Evolutionary conservation across 805 yeast genomes (phyloP), one percentile per base, ranked within the genome.

Genomic region (Zygosaccharomyces pseudorouxii): DNA sequence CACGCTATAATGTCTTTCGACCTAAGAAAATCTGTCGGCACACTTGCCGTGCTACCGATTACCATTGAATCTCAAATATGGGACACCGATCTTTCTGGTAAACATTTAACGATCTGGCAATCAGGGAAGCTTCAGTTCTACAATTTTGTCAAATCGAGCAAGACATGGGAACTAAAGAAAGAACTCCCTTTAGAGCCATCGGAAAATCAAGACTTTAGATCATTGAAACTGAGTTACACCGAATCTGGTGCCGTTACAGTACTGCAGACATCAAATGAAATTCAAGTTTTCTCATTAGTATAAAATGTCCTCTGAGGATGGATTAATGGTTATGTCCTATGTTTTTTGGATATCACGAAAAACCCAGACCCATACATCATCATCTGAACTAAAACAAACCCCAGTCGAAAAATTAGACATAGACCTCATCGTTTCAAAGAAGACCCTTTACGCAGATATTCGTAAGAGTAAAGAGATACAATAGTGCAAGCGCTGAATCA

Each of bases 21-120:
- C 48, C 44, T 65, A 31, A 58, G 69, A 42, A 57, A 61, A 43
- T 50, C 50, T 11, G 50, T 55, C 0, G 58, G 57, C 14, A 57
- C 64, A 1, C 29, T 54, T 10, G 62, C 62, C 3, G 42, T 47
- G 5, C 51, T 46, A n/a, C 55, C 60, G 3, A 28, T 55, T 23
- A 14, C 31, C n/a, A 39, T 40, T 12, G 22, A 33, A 5, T 45
- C 38, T 6, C 33, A 39, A 27, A 4, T 19, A 14, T 53, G 52
- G 52, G 56, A 53, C 35, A 46, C 50, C 8, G 56, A 53, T 23
- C 44, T 52, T 6, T 55, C 58, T 8, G 55, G 50, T 8, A 55
- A 53, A 31, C 38, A 44, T 25, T 18, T 42, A n/a, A 31, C 28
- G 3, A 25, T 49, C 8, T 47, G 16, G 27, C 36, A 41, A 4